Evolutionary conservation across 2,329 filamentous ascomycete species (phyloP).

Genomic region (Aspergillus pseudoglaucus): DNA sequence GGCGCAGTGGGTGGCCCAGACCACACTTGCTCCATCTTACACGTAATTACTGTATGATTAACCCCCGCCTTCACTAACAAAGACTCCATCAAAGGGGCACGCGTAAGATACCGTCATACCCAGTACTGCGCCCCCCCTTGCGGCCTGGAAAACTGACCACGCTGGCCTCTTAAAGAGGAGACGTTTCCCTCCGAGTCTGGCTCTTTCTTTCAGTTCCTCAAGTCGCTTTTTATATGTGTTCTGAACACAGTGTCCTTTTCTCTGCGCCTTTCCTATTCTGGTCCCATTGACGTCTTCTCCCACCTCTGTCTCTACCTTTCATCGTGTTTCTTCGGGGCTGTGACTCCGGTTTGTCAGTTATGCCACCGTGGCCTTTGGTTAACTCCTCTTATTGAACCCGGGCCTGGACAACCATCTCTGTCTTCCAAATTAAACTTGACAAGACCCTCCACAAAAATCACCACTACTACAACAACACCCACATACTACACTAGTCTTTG

Average conservation of each 20-base stretch:
- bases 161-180: conserved; percentile 37
- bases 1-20: no score
- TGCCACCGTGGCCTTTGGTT: conserved; percentile 31
- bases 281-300: conserved; percentile 11
- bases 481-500: conserved; percentile 3
- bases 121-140: conserved; percentile 15
- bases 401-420: not conserved
- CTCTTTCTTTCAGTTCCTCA: conserved; percentile 2
- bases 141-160: conserved; percentile 25
- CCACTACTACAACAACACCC: not conserved
- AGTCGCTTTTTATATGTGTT: conserved; percentile 6
- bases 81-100: no score
- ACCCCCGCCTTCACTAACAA: no score
- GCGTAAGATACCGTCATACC: conserved; percentile 6
- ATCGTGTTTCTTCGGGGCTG: conserved; percentile 13
- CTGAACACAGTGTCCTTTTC: conserved; percentile 32
- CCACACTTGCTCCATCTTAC: not conserved
- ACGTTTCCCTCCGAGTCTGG: conserved; percentile 10
- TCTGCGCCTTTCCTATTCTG: conserved; percentile 6
- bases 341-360: conserved; percentile 24
- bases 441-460: not conserved
- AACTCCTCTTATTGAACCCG: not conserved
- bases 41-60: no score
- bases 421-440: not conserved
- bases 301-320: conserved; percentile 4